Evolutionary conservation across 2,329 filamentous ascomycete species (phyloP), one percentile per base, ranked within the genome.

Genomic region (Onygenales sp.): DNA sequence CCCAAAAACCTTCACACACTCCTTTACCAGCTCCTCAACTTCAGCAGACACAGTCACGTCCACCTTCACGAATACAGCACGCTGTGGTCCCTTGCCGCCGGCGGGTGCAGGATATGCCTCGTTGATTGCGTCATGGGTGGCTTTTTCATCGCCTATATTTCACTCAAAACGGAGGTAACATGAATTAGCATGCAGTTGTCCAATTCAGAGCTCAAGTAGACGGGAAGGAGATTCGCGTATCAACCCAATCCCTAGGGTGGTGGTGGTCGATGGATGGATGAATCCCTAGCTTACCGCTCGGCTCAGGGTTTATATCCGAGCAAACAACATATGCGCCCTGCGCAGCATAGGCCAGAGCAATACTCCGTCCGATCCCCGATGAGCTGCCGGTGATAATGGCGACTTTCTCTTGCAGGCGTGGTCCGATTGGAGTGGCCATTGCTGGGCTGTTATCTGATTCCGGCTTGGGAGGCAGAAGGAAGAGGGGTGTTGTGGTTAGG

Each of bases 11-110:
- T 60, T 54, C 2, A 72, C 72, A 1, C 71, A 61, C 2, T 51
- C 45, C 4, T 64, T 27, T 0, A 79, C 63, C 31, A 77, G 49
- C 0, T 55, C 57, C 51, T 75, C 67, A 7, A 77, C 64, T 1
- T 68, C 62, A 1, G 49, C 51, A 0, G 65, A 64, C 6, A 68
- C 60, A 7, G 68, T 71, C 2, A 78, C 75, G 54, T 79, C 73
- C 0, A 69, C 67, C 52, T 70, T 64, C 0, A 77, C 63, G 51
- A 77, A 78, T 0, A 75, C 67, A 11, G 54, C 52, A 5, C 55
- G 54, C 8, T 31, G 14, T 31, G 33, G 10, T 1, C 70, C 67
- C 1, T 61, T 56, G 0, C 70, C 71, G 0, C 69, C 69, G 0
- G 61, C 57, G 4, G 61, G 51, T 1, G 48, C 55, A 63, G 52